Conservation (phyloP, 805 yeast genomes). For the Kodamaea kakaduensis region DNA sequence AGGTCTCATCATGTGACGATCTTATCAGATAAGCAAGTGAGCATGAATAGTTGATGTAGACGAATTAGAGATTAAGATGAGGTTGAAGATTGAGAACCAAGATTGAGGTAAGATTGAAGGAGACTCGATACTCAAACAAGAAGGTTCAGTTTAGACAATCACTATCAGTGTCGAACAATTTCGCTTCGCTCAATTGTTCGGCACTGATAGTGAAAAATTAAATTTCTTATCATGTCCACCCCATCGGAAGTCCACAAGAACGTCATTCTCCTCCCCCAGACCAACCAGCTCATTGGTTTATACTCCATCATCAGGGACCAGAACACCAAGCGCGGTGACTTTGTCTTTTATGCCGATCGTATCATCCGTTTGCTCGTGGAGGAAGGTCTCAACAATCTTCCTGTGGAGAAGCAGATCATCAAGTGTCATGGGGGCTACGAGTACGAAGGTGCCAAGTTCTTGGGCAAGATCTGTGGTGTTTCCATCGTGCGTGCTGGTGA, state of each 20-base stretch:
- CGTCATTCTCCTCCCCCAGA: slow-evolving; percentile 74
- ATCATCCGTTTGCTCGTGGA: slow-evolving; percentile 91
- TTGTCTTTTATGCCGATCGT: slow-evolving; percentile 92
- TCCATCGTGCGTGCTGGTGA: slow-evolving; percentile 98
- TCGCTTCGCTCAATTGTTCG: no score
- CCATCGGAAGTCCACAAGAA: slow-evolving; percentile 34
- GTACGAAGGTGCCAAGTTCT: slow-evolving; percentile 73
- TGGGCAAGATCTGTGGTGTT: slow-evolving; percentile 96
- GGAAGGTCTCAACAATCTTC: slow-evolving; percentile 90
- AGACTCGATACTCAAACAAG: no score
- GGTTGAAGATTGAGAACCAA: no score
- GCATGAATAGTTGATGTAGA: no score
- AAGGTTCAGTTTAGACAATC: no score
- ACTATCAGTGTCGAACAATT: no score
- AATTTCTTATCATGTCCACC: slow-evolving; percentile 13
- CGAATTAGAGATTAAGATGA: no score
- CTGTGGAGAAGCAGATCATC: slow-evolving; percentile 67
- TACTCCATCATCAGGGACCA: slow-evolving; percentile 88
- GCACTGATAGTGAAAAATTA: slow-evolving; percentile 1
- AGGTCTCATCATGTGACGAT: no score
- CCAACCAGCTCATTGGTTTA: slow-evolving; percentile 83
- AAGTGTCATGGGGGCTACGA: slow-evolving; percentile 72
- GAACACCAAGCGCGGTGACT: slow-evolving; percentile 80
- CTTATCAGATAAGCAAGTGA: no score
- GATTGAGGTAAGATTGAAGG: no score